Evolutionary conservation across 1,284 basidiomycete species (phyloP), one percentile per base, ranked within the genome.

Genomic region (Ganoderma sp.): DNA sequence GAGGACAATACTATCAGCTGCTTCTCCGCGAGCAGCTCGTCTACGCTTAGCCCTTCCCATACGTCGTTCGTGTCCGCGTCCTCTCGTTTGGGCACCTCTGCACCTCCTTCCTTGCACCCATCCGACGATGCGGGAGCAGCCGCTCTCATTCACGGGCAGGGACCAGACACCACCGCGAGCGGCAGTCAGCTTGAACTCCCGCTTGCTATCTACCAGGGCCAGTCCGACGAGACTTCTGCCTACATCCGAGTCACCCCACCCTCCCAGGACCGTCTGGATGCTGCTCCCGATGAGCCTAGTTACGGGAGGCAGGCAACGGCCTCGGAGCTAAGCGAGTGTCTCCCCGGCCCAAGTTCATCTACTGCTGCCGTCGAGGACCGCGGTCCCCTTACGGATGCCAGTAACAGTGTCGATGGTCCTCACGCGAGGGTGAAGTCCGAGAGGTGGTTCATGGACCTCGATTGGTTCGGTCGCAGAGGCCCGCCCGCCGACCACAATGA

Each of bases 361-460:
- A 50, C 22, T 34, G 34, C 19, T 54, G 52, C 17, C 32, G 34
- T 19, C 32, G 34, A 58, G 19, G 32, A 19, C 19, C 56, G 28
- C n/a, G 34, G 22, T n/a, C 32, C 56, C 15, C 19, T 58, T 9
- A 19, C 17, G 9, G 32, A 28, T 28, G 25, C 25, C 25, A 28
- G 25, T 28, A 28, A 28, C 25, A 28, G 28, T 19, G 19, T 2
- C 32, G 56, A 39, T 9, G 17, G 9, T 37, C 3, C 32, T 28
- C 15, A 19, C 12, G 56, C 32, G 37, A 19, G 34, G 17, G 9
- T 4, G 37, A 15, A 32, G 14, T 14, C 59, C 37, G 42, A 68
- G 67, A 68, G 61, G 58, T 69, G 67, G 70, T 66, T 71, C 58
- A 69, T 66, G 1, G 70, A 71, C 25, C 66, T 69, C 14, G 66